Base-by-base conservation (phyloP, 148 eudicot species). In the Drosera capensis region DNA sequence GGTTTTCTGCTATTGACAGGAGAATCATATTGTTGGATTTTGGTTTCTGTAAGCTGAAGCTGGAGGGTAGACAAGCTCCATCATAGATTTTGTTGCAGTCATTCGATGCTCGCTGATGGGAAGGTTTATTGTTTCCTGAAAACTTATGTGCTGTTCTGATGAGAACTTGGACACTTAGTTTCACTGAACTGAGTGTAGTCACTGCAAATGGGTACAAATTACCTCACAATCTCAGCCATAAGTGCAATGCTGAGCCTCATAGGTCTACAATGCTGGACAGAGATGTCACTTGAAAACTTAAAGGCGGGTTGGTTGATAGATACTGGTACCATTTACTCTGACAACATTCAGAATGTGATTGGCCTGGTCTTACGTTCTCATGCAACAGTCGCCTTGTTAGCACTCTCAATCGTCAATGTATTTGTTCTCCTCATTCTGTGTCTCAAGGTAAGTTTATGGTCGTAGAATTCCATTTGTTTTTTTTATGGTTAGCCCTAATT, bases 191-290 rank as follows among this genome's bases (percentile, higher is more conserved):
- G 44, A 20, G 46, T 65, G 18, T 51, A 56, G 47, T 41, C 58
- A 59, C 46, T 56, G 49, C 55, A 66, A 41, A 88, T 90, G 97
- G 95, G 75, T 55, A 76, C 67, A 58, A 79, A 74, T 66, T 66
- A 68, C 60, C 48, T 90, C 50, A 74, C 71, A 26, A 55, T 84
- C 45, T 83, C 95, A n/a, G 83, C 73, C 19, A 75, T 68, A 26
- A 77, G 80, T 63, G 79, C 97, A 15, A 58, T 66, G 43, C 52
- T 73, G 57, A 80, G 95, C 68, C 68, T 72, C 22, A 63, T 72
- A 22, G 79, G 84, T 63, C 71, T 90, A 50, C 84, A 77, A 22
- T 83, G 74, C 61, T 80, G 97, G 94, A 75, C 75, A 2, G 72
- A 64, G 46, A 50, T 73, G 24, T 74, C 92, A 45, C 77, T 78